Percentiles rank a stretch among this genome's conserved stretches.
Conservation (phyloP, 2,329 filamentous ascomycete species). For the Pseudogymnoascus sp. region DNA sequence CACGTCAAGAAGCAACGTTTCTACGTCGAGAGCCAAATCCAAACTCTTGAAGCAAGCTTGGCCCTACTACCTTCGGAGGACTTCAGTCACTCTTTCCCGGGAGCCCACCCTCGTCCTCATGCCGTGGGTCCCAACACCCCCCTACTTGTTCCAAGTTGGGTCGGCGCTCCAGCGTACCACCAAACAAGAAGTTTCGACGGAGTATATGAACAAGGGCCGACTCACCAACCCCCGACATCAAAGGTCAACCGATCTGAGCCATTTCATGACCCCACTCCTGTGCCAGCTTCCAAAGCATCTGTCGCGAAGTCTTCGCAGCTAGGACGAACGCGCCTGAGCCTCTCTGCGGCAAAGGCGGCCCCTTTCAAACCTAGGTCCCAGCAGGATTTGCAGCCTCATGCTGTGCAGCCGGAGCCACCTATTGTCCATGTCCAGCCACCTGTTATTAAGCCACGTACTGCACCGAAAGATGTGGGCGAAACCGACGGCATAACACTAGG, state of each 20-base stretch:
- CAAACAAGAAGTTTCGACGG: conserved; percentile 3
- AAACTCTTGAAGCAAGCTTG: conserved; percentile 19
- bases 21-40: conserved; percentile 31
- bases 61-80: conserved; percentile 4
- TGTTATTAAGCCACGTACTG: background rate
- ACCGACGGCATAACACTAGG: background rate
- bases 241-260: conserved; percentile 10
- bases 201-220: background rate
- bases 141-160: background rate
- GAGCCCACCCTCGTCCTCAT: background rate
- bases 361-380: conserved; percentile 24
- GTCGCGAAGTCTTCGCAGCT: background rate
- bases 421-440: background rate
- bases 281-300: background rate
- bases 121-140: background rate
- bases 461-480: background rate
- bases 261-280: background rate
- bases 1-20: conserved; percentile 38
- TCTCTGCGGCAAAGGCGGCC: conserved; percentile 27
- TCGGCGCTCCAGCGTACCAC: background rate
- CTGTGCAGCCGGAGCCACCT: background rate
- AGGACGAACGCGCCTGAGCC: conserved; percentile 23
- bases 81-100: background rate
- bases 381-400: background rate
- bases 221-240: background rate